Base-by-base conservation (phyloP, 2,329 filamentous ascomycete species). In the Arthroderma sp. region DNA sequence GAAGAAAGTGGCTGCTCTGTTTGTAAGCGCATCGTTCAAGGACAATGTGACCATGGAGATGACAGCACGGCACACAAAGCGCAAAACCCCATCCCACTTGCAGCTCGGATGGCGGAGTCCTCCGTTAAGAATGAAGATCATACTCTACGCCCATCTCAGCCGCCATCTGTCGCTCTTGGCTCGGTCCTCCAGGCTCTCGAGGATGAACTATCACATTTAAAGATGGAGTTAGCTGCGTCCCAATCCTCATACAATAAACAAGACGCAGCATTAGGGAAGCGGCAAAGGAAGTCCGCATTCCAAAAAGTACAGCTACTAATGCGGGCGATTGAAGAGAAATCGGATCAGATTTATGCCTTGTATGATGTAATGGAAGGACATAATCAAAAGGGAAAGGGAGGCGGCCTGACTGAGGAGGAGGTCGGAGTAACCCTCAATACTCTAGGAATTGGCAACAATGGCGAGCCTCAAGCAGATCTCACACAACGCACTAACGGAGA, bases 331-430 rank as follows among this genome's bases (percentile, higher is more conserved):
- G 82, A 87, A 55, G 72, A 74, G 56, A 86, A 88, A 63, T 78
- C 79, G 28, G 81, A 84, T 49, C 83, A 88, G 61, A 80, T 94
- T 36, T 93, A 94, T 64, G 75, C 77, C 36, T 69, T 94, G 9
- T 85, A 88, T 54, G 86, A 94, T 59, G 85, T 91, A 1, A 70
- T 91, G 0, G 85, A 89, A 62, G 84, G 82, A 4, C 83, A 88
- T 59, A 85, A 83, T 65, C 70, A 70, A 31, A 71, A 73, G 2
- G 78, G 78, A 0, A 71, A 72, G 2, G 78, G 78, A 0, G 74
- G 77, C 55, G 70, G 73, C 51, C 80, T 83, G 72, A 74, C 68
- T 1, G 72, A 76, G 52, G 73, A 77, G 15, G 73, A 79, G 54
- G 68, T 81, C 37, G 79, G 83, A 54, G 69, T 79, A 54, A 84